Conservation (phyloP, 129 eudicot species). For the Erigeron canadensis region DNA sequence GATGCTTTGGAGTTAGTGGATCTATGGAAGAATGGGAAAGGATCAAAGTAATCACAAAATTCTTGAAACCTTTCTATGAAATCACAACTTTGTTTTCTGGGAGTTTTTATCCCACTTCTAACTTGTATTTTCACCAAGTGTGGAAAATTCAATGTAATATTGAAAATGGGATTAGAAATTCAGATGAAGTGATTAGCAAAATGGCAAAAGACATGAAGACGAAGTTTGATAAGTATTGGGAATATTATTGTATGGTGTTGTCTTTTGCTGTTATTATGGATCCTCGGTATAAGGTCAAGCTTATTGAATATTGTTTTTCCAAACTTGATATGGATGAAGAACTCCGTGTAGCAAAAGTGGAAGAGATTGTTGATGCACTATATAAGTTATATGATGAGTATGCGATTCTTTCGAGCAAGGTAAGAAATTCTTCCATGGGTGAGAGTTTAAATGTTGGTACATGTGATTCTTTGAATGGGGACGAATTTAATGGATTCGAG, state of each 20-base stretch:
- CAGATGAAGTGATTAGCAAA: too few relatives aligned
- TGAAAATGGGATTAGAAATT: not conserved
- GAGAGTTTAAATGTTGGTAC: not conserved
- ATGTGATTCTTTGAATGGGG: not conserved
- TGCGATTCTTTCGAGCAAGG: not conserved
- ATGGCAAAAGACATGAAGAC: not conserved
- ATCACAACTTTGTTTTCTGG: not conserved
- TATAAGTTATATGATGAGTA: too few relatives aligned
- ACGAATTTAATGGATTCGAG: not conserved
- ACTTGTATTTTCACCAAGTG: not conserved
- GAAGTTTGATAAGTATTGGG: too few relatives aligned
- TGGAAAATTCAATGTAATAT: not conserved
- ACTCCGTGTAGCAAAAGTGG: too few relatives aligned
- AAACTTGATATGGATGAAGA: too few relatives aligned
- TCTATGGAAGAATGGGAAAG: not conserved
- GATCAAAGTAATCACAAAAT: not conserved
- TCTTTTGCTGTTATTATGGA: too few relatives aligned
- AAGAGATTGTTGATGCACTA: too few relatives aligned
- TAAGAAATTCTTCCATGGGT: too few relatives aligned
- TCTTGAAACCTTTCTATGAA: not conserved
- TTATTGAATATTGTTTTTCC: too few relatives aligned
- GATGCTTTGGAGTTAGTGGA: not conserved
- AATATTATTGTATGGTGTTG: too few relatives aligned
- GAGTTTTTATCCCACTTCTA: not conserved
- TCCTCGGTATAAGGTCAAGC: too few relatives aligned